Conservation (phyloP, 2,329 filamentous ascomycete genomes). For the Claviceps sp. region DNA sequence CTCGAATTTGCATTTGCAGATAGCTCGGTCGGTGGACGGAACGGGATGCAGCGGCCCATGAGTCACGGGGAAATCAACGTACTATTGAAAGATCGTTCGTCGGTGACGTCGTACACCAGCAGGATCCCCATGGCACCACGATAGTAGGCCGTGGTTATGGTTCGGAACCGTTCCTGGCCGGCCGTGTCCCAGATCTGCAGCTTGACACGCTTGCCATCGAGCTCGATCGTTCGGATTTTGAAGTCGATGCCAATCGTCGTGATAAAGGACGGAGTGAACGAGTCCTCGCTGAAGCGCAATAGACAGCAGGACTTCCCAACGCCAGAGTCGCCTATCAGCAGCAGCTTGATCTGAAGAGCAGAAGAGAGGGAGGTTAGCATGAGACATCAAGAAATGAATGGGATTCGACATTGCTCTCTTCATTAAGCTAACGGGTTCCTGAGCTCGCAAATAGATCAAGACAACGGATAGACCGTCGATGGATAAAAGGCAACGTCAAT, state of each 20-base stretch:
- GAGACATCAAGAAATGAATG: background rate
- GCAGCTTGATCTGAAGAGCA: constrained; percentile 68
- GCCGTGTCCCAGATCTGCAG: constrained; percentile 99
- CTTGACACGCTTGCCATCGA: constrained; percentile 98
- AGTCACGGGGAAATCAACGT: constrained; percentile 20
- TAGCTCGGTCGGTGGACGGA: background rate
- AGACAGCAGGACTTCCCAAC: constrained; percentile 97
- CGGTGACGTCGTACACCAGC: constrained; percentile 95
- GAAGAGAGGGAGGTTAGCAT: constrained; percentile 5
- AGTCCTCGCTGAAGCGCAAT: constrained; percentile 93
- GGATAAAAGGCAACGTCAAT: background rate
- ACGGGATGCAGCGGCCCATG: background rate
- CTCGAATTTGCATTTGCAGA: background rate
- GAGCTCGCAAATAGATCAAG: background rate
- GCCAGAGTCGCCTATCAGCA: constrained; percentile 92
- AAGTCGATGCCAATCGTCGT: constrained; percentile 99
- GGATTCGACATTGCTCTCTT: background rate
- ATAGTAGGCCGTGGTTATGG: constrained; percentile 98
- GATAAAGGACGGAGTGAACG: constrained; percentile 94
- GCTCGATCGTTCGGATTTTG: constrained; percentile 98
- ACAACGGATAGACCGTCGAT: background rate
- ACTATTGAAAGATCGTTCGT: constrained; percentile 94
- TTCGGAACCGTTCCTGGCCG: constrained; percentile 94
- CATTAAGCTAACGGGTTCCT: background rate
- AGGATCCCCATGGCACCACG: constrained; percentile 96